phyloP scores from a whole-genome alignment of 768 basidiomycete genomes.

The Lactarius deliciosus region DNA sequence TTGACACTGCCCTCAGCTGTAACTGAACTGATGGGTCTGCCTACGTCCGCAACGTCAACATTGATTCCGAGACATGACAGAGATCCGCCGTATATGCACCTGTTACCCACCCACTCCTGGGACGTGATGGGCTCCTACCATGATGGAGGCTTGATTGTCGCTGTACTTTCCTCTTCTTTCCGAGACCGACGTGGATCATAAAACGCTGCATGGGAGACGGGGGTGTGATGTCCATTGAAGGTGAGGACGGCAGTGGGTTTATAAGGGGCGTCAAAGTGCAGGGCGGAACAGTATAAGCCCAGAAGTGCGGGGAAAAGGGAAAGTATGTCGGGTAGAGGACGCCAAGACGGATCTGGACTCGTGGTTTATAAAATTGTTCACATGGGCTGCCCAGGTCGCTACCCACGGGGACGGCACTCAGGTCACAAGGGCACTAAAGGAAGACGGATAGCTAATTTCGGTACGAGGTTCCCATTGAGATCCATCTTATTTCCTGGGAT shows the following conservation, averaged over 20 bases:
- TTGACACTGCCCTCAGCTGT: not conserved
- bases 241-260: too few relatives aligned
- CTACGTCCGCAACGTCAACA: slow-evolving; percentile 7
- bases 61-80: not conserved
- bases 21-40: not conserved
- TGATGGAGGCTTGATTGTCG: not conserved
- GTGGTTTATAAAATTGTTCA: not conserved
- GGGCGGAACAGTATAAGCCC: not conserved
- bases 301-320: not conserved
- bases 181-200: not conserved
- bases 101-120: not conserved
- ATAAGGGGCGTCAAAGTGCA: not conserved
- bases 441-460: not conserved
- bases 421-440: not conserved
- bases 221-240: not conserved
- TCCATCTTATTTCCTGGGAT: not conserved
- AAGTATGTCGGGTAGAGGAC: not conserved
- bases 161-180: slow-evolving; percentile 9
- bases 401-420: not conserved
- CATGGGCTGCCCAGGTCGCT: not conserved
- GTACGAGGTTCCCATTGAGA: not conserved
- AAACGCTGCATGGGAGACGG: slow-evolving; percentile 2
- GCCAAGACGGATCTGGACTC: not conserved
- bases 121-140: not conserved
- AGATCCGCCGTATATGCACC: not conserved